Evolutionary conservation across 768 basidiomycete species (phyloP), one percentile per base, ranked within the genome.

Genomic region (Lactarius pseudohatsudake): DNA sequence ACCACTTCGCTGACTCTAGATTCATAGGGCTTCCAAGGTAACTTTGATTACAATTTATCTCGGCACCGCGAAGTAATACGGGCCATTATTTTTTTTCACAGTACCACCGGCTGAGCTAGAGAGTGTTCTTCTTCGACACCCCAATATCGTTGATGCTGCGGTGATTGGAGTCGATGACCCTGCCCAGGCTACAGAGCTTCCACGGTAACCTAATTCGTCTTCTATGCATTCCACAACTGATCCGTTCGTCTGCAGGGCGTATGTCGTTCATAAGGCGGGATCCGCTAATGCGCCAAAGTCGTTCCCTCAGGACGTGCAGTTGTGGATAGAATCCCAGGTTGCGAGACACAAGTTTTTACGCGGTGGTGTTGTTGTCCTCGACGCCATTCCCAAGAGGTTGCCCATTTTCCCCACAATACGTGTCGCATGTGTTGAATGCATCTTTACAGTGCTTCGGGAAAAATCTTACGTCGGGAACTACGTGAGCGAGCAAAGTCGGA

Each of bases 71-170:
- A 22, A 36, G 8, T 56, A 16, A 40, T 36, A 13, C 3, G 11
- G 38, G 47, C 47, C 45, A 22, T 64, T 22, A 16, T 67, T 30
- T 47, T 40, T 40, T 43, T 59, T 45, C n/a, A 13, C 70, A 91
- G 93, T 95, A 20, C 86, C 94, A 8, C 93, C 93, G 0, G 93
- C 94, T 1, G 93, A 94, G 71, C 82, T 96, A 4, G 94, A 96
- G 72, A 84, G 85, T 34, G 78, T 92, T 0, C 81, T 95, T 0
- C 77, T 94, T 18, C 84, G 84, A 5, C 90, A 94, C 71, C 87
- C 89, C 1, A 84, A 88, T 0, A 80, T 96, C 20, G 87, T 85
- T 3, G 94, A 97, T 71, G 83, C 82, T 1, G 93, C 87, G 11
- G 94, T 96, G 22, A 88, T 95, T 64, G 92, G 93, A 1, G 77